A percentile compares a stretch with the other conserved stretches of the same genome.
These are phyloP conservation scores for Barnettozyma californica DNA, from an alignment of 805 yeast genomes.

Conservation along the genomic window DNA sequence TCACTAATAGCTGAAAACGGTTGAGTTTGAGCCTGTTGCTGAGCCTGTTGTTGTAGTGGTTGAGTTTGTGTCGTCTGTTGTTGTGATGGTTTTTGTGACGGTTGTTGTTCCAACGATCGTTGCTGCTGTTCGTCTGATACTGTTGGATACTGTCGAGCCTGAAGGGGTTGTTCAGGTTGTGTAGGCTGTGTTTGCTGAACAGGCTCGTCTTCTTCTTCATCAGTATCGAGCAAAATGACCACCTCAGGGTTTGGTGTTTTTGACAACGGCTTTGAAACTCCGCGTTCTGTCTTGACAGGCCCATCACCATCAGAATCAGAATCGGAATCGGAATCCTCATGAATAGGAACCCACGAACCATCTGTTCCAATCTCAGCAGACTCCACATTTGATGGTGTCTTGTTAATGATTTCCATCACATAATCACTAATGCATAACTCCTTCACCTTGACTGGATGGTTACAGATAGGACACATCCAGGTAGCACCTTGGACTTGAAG, in stretches of 20 bases:
- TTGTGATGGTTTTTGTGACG: neutral
- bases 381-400: constrained; percentile 52
- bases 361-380: constrained; percentile 61
- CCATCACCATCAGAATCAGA: constrained; percentile 9
- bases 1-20: neutral
- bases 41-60: neutral
- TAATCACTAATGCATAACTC: constrained; percentile 74
- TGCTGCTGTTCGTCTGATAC: neutral
- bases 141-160: neutral
- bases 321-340: constrained; percentile 22
- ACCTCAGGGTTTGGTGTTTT: constrained; percentile 28
- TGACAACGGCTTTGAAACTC: neutral
- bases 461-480: constrained; percentile 89
- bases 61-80: neutral
- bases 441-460: constrained; percentile 41
- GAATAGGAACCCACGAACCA: constrained; percentile 62
- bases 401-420: constrained; percentile 52
- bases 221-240: constrained; percentile 47
- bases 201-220: constrained; percentile 29
- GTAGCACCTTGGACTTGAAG: constrained; percentile 76
- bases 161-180: neutral
- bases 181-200: constrained; percentile 1
- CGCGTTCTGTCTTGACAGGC: constrained; percentile 3
- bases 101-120: neutral
- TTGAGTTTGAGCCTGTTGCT: neutral